Evolutionary conservation across 2,329 filamentous ascomycete genomes (phyloP), one percentile per base, ranked within the genome.

Genomic region (Dactylella cylindrospora): DNA sequence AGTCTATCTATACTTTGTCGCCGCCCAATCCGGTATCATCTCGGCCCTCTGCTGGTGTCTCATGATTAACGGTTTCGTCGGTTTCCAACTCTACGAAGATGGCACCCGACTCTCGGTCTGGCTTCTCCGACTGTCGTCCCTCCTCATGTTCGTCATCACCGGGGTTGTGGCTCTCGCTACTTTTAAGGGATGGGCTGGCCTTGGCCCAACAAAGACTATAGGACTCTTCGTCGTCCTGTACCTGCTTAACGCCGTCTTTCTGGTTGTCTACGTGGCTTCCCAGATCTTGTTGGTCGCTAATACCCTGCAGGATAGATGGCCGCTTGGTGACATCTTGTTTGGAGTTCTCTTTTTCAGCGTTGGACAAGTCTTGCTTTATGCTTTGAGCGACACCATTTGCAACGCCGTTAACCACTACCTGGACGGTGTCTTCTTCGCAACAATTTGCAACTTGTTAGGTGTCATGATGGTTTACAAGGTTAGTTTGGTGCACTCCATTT

Each of bases 401-500:
- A 80, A 85, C 45, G 81, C 82, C 39, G 83, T 90, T 31, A 84
- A 88, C 74, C 93, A 98, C 73, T 98, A 97, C 72, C 75, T 98
- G 41, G 93, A 98, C 70, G 91, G 91, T 0, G 75, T 97, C 40
- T 95, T 97, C 76, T 90, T 98, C 71, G 88, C 90, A 3, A 96
- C 91, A 0, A 84, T 91, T 51, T 93, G 90, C 77, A 98, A 98
- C 71, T 76, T 98, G 36, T 77, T 98, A 35, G 89, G 84, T 9
- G 91, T 98, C 64, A 98, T 98, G 93, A 98, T 97, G 93, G 84
- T 98, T 29, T 98, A 98, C 80, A 98, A 98, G 85, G 89, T 84
- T 74, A 65, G 76, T 70, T 51, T 32, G 10, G 35, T 38, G 44
- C 38, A 20, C 15, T 13, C 19, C 19, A 29, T 45, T 29, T 53